Conservation (phyloP, 305 asterid species). For the Rubia peregrina region DNA sequence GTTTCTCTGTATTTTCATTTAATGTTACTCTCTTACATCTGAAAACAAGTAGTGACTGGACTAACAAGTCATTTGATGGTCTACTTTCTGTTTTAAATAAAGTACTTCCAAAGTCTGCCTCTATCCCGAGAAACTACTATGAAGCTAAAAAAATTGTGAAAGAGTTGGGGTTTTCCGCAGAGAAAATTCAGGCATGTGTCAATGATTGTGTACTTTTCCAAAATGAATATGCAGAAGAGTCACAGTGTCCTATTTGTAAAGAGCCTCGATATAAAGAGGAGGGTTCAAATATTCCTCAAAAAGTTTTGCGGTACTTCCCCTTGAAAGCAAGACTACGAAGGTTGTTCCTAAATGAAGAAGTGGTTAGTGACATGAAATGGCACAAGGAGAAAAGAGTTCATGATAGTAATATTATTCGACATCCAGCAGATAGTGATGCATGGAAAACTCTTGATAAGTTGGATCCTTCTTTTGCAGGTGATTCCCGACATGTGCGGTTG, state of each 20-base stretch:
- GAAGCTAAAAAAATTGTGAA: neutral
- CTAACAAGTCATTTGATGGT: neutral
- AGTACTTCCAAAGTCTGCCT: neutral
- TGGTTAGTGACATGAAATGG: neutral
- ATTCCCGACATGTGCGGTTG: too few species aligned
- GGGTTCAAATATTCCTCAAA: neutral
- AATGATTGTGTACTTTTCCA: neutral
- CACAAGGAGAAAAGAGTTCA: too few species aligned
- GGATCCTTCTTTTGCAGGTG: too few species aligned
- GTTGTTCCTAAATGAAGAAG: neutral
- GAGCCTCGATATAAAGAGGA: neutral
- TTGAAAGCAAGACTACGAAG: neutral
- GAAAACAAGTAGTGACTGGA: constrained; percentile 1
- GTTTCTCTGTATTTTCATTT: neutral
- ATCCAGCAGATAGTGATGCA: too few species aligned
- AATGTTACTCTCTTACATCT: neutral
- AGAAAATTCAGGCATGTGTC: neutral
- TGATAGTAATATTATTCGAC: too few species aligned
- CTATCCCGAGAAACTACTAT: neutral
- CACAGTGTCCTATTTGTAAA: constrained; percentile 4
- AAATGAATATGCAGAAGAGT: neutral
- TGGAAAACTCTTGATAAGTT: too few species aligned
- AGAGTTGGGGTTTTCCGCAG: neutral
- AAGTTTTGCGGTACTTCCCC: neutral
- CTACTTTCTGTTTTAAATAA: neutral